These are phyloP conservation scores for Macrocybe gigantea DNA, from an alignment of 768 basidiomycete species.

Conservation along the genomic window DNA sequence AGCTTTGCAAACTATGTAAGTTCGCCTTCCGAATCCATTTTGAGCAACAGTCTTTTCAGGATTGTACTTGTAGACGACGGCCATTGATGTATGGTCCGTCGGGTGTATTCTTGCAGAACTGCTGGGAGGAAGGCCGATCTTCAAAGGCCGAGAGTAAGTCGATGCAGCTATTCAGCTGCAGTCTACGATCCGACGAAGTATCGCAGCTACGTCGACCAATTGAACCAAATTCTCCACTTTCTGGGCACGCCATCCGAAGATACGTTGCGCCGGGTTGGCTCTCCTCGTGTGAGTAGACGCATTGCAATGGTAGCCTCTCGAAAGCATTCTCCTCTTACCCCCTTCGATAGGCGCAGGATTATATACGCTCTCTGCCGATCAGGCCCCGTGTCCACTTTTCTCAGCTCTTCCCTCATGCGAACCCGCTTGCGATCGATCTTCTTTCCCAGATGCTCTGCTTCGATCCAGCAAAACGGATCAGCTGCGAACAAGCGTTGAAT, in stretches of 20 bases:
- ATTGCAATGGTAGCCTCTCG: not conserved
- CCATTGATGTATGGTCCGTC: slow-evolving; percentile 95
- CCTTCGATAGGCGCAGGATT: slow-evolving; percentile 78
- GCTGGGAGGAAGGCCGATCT: slow-evolving; percentile 90
- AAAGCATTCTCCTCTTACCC: slow-evolving; percentile 2
- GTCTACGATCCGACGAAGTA: slow-evolving; percentile 5
- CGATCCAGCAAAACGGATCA: slow-evolving; percentile 94
- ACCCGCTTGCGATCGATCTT: slow-evolving; percentile 90
- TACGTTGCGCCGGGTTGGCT: slow-evolving; percentile 92
- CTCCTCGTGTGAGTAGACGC: slow-evolving; percentile 65
- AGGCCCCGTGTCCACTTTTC: slow-evolving; percentile 92
- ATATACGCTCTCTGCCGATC: slow-evolving; percentile 96
- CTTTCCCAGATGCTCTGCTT: slow-evolving; percentile 90
- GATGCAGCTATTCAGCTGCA: not conserved
- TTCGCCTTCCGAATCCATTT: slow-evolving; percentile 8
- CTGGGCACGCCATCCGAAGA: slow-evolving; percentile 98
- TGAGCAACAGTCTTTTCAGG: slow-evolving; percentile 10
- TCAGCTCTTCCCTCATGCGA: slow-evolving; percentile 89
- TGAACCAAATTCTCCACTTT: slow-evolving; percentile 96
- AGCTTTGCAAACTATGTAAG: slow-evolving; percentile 92
- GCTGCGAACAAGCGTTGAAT: slow-evolving; percentile 90
- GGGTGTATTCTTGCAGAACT: slow-evolving; percentile 95
- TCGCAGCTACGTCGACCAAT: slow-evolving; percentile 89
- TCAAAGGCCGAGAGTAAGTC: slow-evolving; percentile 93
- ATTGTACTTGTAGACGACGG: slow-evolving; percentile 54